Evolutionary conservation across 148 eudicot species (phyloP).

Genomic region (Nyssa sinensis): DNA sequence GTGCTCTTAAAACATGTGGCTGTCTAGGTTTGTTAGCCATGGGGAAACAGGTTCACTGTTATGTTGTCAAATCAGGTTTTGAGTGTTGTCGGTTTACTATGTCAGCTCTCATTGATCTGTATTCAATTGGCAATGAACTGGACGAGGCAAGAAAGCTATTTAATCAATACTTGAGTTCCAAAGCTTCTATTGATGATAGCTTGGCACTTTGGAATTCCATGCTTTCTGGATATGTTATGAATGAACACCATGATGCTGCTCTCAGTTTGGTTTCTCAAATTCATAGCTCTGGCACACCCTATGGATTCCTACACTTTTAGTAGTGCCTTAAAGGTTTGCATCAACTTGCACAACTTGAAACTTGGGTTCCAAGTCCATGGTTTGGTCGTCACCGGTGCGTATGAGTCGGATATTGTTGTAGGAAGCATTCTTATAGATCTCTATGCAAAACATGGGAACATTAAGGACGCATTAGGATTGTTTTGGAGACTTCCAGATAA

Average conservation of each 20-base stretch:
- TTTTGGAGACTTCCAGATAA: neutral
- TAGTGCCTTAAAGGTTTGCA: neutral
- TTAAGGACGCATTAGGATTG: neutral
- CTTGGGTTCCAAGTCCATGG: neutral
- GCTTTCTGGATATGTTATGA: conserved; percentile 2
- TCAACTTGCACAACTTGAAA: neutral
- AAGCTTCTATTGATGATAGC: neutral
- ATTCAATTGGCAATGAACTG: neutral
- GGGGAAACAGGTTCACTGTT: neutral
- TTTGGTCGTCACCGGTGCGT: neutral
- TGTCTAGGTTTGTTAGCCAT: neutral
- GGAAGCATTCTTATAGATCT: conserved; percentile 1
- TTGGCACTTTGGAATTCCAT: neutral
- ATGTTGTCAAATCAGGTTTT: neutral
- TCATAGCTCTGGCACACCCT: neutral
- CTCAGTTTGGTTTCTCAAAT: neutral
- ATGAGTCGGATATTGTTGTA: neutral
- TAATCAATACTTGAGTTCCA: neutral
- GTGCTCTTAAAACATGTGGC: conserved; percentile 3
- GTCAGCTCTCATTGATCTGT: neutral
- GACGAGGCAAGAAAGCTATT: neutral
- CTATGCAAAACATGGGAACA: neutral
- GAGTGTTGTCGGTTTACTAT: neutral
- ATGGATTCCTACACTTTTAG: neutral
- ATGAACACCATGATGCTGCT: neutral